Percentiles rank a stretch among this genome's conserved stretches.
Evolutionary conservation across 2,329 filamentous ascomycete species (phyloP).

Genomic region (Geosmithia putterillii): DNA sequence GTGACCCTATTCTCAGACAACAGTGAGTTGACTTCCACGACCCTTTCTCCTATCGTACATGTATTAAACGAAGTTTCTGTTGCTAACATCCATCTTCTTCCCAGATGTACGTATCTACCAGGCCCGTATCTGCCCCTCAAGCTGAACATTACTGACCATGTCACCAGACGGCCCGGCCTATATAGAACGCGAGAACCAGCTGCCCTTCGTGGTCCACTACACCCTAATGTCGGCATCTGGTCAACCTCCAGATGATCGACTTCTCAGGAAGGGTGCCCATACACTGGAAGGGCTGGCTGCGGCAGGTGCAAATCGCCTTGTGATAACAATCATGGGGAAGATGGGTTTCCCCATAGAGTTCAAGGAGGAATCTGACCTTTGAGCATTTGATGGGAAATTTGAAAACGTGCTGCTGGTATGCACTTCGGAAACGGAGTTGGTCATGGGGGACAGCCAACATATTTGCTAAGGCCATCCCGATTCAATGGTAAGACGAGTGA

Average conservation of each 20-base stretch:
- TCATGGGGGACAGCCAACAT: no score
- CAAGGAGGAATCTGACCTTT: no score
- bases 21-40: background rate
- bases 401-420: no score
- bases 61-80: background rate
- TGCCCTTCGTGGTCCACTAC: constrained; percentile 26
- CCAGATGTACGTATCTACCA: background rate
- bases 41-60: background rate
- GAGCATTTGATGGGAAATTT: no score
- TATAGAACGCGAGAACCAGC: constrained; percentile 21
- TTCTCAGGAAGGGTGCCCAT: background rate
- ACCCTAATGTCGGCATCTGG: constrained; percentile 16
- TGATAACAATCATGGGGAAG: no score
- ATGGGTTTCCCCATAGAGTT: no score
- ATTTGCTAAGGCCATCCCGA: no score
- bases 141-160: constrained; percentile 4
- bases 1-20: background rate
- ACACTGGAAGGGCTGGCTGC: background rate
- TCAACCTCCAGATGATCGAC: background rate
- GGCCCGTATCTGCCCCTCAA: background rate
- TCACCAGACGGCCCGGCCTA: constrained; percentile 19
- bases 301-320: background rate
- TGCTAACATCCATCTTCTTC: background rate
- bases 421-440: no score
- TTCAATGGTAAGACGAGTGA: no score